Evolutionary conservation across 176 grass and related monocot genomes (phyloP).

Genomic region (Rhynchospora tenuis): DNA sequence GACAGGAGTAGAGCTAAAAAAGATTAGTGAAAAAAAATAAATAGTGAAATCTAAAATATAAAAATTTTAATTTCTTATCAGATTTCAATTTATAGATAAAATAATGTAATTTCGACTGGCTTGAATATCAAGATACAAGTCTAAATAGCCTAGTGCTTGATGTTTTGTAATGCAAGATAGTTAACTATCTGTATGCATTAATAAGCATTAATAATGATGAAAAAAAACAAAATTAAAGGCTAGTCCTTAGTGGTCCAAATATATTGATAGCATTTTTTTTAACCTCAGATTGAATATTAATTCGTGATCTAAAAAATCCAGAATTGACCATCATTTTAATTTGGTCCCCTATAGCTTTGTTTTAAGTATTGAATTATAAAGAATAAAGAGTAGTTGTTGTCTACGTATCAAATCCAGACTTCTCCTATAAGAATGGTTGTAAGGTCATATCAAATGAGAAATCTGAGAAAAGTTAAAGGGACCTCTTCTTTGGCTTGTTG

Average conservation of each 20-base stretch:
- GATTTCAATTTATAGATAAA: too few relatives aligned
- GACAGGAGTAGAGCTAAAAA: too few relatives aligned
- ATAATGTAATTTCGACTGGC: too few relatives aligned
- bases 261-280: not conserved
- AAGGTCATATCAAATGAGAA: not conserved
- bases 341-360: not conserved
- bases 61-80: too few relatives aligned
- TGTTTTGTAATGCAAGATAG: too few relatives aligned
- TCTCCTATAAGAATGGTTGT: not conserved
- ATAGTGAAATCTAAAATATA: too few relatives aligned
- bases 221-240: not conserved
- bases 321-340: not conserved
- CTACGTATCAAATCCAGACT: not conserved
- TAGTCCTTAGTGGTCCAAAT: not conserved
- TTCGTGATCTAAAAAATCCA: not conserved
- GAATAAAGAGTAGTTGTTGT: not conserved
- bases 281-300: not conserved
- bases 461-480: not conserved
- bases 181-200: not conserved
- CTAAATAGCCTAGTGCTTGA: too few relatives aligned
- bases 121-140: too few relatives aligned
- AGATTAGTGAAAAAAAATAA: too few relatives aligned
- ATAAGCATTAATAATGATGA: not conserved
- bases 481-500: not conserved
- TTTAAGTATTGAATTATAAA: not conserved